A percentile compares a stretch with the other conserved stretches of the same genome.
Conservation (phyloP, 352 stramenopile genomes). For the Pelagophyceae sp. region DNA sequence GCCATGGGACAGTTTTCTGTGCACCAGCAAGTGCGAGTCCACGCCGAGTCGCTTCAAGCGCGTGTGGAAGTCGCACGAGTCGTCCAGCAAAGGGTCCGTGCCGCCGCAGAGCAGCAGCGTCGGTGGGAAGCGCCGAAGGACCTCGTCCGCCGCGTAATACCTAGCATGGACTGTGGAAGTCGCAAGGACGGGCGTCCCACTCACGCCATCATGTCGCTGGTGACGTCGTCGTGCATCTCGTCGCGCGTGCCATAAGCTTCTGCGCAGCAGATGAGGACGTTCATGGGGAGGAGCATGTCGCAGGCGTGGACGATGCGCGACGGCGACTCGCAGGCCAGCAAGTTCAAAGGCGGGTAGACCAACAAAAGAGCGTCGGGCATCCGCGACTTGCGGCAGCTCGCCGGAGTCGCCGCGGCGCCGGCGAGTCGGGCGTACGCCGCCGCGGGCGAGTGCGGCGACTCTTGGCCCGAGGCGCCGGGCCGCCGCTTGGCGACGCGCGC, state of each 20-base stretch:
- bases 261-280: conserved; percentile 60
- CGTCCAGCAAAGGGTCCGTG: conserved; percentile 67
- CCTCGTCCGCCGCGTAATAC: conserved; percentile 49
- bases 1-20: background rate
- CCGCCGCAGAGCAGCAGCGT: conserved; percentile 67
- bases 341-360: conserved; percentile 73
- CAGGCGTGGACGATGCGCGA: conserved; percentile 70
- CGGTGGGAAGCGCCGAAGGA: conserved; percentile 62
- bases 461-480: no score
- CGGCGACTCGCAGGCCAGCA: conserved; percentile 67
- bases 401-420: conserved; percentile 39
- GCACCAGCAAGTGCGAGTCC: background rate
- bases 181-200: no score
- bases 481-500: conserved; percentile 64
- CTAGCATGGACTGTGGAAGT: no score
- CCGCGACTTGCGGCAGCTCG: no score
- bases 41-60: conserved; percentile 63
- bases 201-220: no score
- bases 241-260: conserved; percentile 68
- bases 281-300: conserved; percentile 62
- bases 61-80: conserved; percentile 75
- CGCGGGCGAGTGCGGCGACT: no score
- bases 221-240: conserved; percentile 24
- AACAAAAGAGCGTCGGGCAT: conserved; percentile 65
- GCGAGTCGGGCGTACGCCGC: no score